A percentile compares a stretch with the other conserved stretches of the same genome.
Conservation (phyloP, 2,329 filamentous ascomycete genomes). For the Diaporthe sp. region DNA sequence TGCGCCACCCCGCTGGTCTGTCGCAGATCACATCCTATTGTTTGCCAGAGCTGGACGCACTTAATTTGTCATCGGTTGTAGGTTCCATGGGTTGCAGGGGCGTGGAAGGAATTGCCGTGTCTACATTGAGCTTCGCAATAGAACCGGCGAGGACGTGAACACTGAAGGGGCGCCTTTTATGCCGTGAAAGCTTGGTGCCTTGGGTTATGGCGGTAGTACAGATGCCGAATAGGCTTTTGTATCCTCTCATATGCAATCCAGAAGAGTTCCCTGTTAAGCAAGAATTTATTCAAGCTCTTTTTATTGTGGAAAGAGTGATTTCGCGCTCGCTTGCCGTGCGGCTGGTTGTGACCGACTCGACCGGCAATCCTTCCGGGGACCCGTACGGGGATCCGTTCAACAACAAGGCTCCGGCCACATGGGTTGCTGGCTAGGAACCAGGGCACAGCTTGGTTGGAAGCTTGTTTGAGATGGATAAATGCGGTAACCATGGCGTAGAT, state of each 20-base stretch:
- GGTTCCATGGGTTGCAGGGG: too few relatives aligned
- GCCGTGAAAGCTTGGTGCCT: not conserved
- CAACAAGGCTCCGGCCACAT: not conserved
- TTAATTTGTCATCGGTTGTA: too few relatives aligned
- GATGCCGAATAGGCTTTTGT: too few relatives aligned
- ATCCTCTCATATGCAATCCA: not conserved
- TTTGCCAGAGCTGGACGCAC: not conserved
- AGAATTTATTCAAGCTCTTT: not conserved
- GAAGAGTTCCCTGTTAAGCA: too few relatives aligned
- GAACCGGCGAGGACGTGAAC: not conserved
- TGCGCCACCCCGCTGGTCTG: not conserved
- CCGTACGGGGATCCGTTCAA: too few relatives aligned
- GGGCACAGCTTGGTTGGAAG: not conserved
- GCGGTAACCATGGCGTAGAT: not conserved
- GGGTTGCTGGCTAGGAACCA: not conserved
- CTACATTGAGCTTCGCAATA: not conserved
- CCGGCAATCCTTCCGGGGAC: not conserved
- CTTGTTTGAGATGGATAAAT: not conserved
- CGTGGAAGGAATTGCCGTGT: too few relatives aligned
- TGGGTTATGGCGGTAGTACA: too few relatives aligned
- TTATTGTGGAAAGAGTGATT: too few relatives aligned
- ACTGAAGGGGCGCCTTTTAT: not conserved
- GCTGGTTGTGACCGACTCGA: not conserved
- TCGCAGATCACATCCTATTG: not conserved
- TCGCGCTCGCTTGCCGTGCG: not conserved